Evolutionary conservation across 495 filamentous ascomycete species (phyloP).

Genomic region (Talaromyces proteolyticus): DNA sequence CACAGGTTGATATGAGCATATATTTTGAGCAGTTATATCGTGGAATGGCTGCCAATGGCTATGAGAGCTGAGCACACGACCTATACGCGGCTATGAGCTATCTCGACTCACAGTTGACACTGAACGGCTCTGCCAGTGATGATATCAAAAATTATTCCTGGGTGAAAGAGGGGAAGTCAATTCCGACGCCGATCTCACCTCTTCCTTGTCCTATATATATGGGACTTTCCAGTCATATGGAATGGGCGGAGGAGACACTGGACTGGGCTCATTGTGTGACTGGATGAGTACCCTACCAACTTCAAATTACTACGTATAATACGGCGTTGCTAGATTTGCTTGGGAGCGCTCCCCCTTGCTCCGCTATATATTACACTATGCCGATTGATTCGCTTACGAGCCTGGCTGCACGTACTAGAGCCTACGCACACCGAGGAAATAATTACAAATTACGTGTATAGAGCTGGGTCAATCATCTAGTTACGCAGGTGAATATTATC

Average conservation of each 20-base stretch:
- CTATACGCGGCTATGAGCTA: constrained; percentile 45
- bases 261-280: constrained; percentile 41
- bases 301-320: no score
- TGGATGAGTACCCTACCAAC: constrained; percentile 32
- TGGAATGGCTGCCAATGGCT: constrained; percentile 44
- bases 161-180: constrained; percentile 42
- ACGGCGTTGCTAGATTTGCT: no score
- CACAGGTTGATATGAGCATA: constrained; percentile 47
- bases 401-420: no score
- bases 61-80: constrained; percentile 47
- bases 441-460: no score
- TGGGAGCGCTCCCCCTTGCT: no score
- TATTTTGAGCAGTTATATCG: constrained; percentile 52
- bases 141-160: constrained; percentile 46
- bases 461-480: no score
- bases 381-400: no score
- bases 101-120: constrained; percentile 40
- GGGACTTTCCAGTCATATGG: constrained; percentile 43
- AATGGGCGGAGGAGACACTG: constrained; percentile 28
- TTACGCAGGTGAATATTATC: no score
- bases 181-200: constrained; percentile 43
- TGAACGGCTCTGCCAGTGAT: constrained; percentile 22
- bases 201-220: constrained; percentile 33
- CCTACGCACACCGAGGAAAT: no score
- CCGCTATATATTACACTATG: no score